A percentile compares a stretch with the other conserved stretches of the same genome.
phyloP scores from a whole-genome alignment of 1,139 yeast species.

The Candida dubliniensis region DNA sequence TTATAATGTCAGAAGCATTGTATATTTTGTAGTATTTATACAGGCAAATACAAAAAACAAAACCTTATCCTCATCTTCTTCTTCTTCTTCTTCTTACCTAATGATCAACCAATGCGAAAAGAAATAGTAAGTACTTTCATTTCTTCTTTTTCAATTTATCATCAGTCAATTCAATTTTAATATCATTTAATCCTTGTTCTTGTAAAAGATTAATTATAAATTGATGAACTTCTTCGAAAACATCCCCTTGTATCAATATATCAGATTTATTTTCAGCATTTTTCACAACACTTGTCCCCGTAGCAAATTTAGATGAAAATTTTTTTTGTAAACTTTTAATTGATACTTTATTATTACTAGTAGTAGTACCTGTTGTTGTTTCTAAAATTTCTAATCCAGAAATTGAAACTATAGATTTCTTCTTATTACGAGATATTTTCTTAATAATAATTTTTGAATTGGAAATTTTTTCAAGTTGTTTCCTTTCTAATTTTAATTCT shows the following conservation, averaged over 20 bases:
- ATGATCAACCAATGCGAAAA: too few relatives aligned
- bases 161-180: slow-evolving; percentile 83
- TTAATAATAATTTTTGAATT: slow-evolving; percentile 74
- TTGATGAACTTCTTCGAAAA: slow-evolving; percentile 84
- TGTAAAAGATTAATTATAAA: slow-evolving; percentile 70
- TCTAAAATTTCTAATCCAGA: slow-evolving; percentile 87
- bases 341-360: slow-evolving; percentile 20
- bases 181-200: slow-evolving; percentile 80
- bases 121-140: not conserved
- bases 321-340: slow-evolving; percentile 38
- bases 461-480: slow-evolving; percentile 71
- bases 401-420: slow-evolving; percentile 85
- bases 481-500: slow-evolving; percentile 85
- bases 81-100: too few relatives aligned
- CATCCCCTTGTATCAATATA: slow-evolving; percentile 92
- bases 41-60: too few relatives aligned
- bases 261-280: slow-evolving; percentile 92
- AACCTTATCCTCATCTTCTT: too few relatives aligned
- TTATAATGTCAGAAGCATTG: too few relatives aligned
- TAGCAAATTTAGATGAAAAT: slow-evolving; percentile 92
- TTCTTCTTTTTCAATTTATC: slow-evolving; percentile 76
- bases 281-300: slow-evolving; percentile 95
- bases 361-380: slow-evolving; percentile 83
- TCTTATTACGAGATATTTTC: slow-evolving; percentile 86
- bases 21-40: too few relatives aligned